A percentile compares a stretch with the other conserved stretches of the same genome.
phyloP scores from a whole-genome alignment of 2,329 filamentous ascomycete species.

The Cercospora janseana region DNA sequence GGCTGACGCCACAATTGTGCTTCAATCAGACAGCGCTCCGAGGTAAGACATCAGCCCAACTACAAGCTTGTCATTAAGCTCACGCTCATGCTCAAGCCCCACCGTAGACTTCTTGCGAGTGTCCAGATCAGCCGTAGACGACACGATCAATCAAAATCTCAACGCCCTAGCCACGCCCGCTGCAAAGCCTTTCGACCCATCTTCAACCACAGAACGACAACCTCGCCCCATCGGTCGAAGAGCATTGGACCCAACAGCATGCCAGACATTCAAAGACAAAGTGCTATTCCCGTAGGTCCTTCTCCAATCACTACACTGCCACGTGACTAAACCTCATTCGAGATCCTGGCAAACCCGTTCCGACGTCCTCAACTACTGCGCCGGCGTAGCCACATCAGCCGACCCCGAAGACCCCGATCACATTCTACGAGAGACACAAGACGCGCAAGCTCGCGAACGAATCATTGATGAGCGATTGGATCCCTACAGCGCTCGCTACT shows the following conservation, averaged over 20 bases:
- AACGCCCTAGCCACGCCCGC: slow-evolving; percentile 83
- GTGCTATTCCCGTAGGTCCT: slow-evolving; percentile 66
- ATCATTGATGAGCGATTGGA: slow-evolving; percentile 86
- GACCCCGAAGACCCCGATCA: slow-evolving; percentile 84
- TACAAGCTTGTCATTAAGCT: slow-evolving; percentile 20
- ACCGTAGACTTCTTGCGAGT: slow-evolving; percentile 82
- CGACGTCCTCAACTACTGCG: slow-evolving; percentile 85
- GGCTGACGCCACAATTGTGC: slow-evolving; percentile 51
- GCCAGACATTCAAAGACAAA: slow-evolving; percentile 68
- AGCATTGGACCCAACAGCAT: slow-evolving; percentile 62
- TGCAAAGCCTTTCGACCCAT: slow-evolving; percentile 70
- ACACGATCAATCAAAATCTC: slow-evolving; percentile 88
- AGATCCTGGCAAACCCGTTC: slow-evolving; percentile 77
- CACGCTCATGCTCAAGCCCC: slow-evolving; percentile 35
- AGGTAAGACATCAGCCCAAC: slow-evolving; percentile 38
- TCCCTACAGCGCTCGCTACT: slow-evolving; percentile 84
- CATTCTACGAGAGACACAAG: slow-evolving; percentile 66
- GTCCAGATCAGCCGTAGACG: slow-evolving; percentile 81
- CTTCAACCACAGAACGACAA: slow-evolving; percentile 66
- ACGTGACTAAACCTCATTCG: background rate
- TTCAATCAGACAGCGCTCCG: slow-evolving; percentile 52
- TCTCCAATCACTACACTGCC: background rate
- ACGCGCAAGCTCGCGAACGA: slow-evolving; percentile 65
- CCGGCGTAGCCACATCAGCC: slow-evolving; percentile 78
- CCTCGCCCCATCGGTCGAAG: slow-evolving; percentile 49